Evolutionary conservation across 2,329 filamentous ascomycete genomes (phyloP).

Genomic region (Botrytis paeoniae): DNA sequence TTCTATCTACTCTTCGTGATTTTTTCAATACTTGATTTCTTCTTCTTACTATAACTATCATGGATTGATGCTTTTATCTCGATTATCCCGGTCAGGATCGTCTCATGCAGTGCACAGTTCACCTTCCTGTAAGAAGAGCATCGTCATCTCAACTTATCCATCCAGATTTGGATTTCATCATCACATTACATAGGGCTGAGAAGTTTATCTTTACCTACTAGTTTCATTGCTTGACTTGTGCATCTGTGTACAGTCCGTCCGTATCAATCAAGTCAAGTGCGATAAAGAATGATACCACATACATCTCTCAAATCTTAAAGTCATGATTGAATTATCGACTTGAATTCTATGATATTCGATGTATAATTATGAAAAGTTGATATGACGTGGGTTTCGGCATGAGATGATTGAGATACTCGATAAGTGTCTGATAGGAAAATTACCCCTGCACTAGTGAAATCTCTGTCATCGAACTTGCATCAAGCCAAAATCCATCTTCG

Average conservation of each 20-base stretch:
- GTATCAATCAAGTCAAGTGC: conserved; percentile 6
- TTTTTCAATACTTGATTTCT: not conserved
- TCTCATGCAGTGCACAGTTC: conserved; percentile 15
- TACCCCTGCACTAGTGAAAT: conserved; percentile 14
- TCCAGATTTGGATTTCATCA: not conserved
- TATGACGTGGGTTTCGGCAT: not conserved
- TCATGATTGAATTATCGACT: not conserved
- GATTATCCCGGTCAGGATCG: not conserved
- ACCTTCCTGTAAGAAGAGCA: conserved; percentile 8
- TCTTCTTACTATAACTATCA: not conserved
- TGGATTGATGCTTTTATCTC: not conserved
- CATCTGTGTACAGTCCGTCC: not conserved
- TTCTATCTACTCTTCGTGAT: not conserved
- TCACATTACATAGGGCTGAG: conserved; percentile 11
- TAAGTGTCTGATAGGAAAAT: conserved; percentile 13
- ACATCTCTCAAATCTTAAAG: not conserved
- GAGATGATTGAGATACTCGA: conserved; percentile 2
- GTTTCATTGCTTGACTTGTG: not conserved
- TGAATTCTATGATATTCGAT: not conserved
- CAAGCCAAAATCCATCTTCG: conserved; percentile 2
- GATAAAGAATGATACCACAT: not conserved
- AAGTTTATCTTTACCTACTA: conserved; percentile 9
- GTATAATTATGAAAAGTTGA: not conserved
- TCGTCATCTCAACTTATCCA: conserved; percentile 9
- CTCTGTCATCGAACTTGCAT: conserved; percentile 12